Percentiles rank a stretch among this genome's conserved stretches.
Conservation (phyloP, 140 eudicot genomes). For the Ambrosia hybrid region DNA sequence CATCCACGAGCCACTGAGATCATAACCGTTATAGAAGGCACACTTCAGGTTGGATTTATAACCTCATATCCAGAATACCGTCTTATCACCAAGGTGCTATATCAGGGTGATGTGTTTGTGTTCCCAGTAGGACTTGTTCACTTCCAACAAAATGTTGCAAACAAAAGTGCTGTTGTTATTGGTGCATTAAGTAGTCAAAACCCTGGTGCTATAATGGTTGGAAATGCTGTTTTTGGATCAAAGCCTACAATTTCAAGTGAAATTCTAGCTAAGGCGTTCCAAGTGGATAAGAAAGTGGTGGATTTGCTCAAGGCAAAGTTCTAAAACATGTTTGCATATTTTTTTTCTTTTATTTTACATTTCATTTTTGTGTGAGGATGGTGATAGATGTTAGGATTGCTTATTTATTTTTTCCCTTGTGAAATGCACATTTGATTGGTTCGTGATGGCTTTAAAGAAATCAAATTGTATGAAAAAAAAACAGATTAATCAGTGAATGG, state of each 20-base stretch:
- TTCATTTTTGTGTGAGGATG: conserved; percentile 26
- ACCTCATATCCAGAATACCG: conserved; percentile 43
- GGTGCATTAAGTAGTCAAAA: conserved; percentile 46
- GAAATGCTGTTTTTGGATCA: conserved; percentile 47
- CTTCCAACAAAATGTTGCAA: conserved; percentile 42
- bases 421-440: background rate
- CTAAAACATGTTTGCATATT: conserved; percentile 17
- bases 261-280: conserved; percentile 42
- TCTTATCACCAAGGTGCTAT: conserved; percentile 33
- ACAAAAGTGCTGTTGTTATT: conserved; percentile 27
- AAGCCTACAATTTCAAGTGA: conserved; percentile 36
- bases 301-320: conserved; percentile 36
- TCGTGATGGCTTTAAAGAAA: too few species aligned
- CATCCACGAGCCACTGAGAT: conserved; percentile 55
- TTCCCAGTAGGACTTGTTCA: conserved; percentile 50
- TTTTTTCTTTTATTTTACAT: background rate
- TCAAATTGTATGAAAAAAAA: too few species aligned
- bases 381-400: conserved; percentile 16
- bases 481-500: too few species aligned
- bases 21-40: conserved; percentile 43
- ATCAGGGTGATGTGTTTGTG: conserved; percentile 47
- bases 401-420: conserved; percentile 13
- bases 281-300: conserved; percentile 38
- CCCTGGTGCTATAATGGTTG: conserved; percentile 43
- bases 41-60: conserved; percentile 42